phyloP scores from a whole-genome alignment of 148 eudicot genomes.

The Talinum fruticosum region DNA sequence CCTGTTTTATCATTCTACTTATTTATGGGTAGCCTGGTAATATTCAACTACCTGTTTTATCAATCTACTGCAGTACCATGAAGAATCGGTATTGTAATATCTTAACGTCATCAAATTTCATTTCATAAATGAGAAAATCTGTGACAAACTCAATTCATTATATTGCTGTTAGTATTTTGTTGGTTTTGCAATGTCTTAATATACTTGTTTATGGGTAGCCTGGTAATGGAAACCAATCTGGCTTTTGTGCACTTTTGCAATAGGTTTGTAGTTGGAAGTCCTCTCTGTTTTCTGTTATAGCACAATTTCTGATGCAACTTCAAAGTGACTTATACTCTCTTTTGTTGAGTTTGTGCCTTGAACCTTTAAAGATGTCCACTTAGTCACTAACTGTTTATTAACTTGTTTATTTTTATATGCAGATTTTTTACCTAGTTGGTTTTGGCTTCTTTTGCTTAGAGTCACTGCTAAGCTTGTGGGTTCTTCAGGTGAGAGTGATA shows the following conservation, averaged over 20 bases:
- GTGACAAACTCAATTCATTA: neutral
- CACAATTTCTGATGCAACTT: neutral
- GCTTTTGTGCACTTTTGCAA: neutral
- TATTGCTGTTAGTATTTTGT: neutral
- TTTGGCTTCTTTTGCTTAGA: conserved; percentile 90
- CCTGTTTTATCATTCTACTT: neutral
- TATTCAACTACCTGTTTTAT: too few species aligned
- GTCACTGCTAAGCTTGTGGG: conserved; percentile 93
- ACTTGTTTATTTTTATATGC: conserved; percentile 24
- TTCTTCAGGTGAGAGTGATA: conserved; percentile 76
- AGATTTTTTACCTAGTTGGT: conserved; percentile 89
- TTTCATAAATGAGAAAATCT: neutral
- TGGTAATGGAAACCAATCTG: neutral
- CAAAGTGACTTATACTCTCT: neutral
- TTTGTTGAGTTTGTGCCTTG: neutral
- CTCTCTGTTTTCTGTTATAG: neutral
- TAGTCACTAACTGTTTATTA: conserved; percentile 19
- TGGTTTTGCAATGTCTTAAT: neutral
- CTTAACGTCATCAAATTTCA: neutral
- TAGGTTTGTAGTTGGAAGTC: neutral
- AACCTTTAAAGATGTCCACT: neutral
- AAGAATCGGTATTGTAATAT: neutral
- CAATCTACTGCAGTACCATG: too few species aligned
- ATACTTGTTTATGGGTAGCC: neutral
- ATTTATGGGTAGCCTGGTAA: too few species aligned